These are phyloP conservation scores for Globisporangium cystogenes DNA, from an alignment of 352 stramenopile species.

Conservation along the genomic window DNA sequence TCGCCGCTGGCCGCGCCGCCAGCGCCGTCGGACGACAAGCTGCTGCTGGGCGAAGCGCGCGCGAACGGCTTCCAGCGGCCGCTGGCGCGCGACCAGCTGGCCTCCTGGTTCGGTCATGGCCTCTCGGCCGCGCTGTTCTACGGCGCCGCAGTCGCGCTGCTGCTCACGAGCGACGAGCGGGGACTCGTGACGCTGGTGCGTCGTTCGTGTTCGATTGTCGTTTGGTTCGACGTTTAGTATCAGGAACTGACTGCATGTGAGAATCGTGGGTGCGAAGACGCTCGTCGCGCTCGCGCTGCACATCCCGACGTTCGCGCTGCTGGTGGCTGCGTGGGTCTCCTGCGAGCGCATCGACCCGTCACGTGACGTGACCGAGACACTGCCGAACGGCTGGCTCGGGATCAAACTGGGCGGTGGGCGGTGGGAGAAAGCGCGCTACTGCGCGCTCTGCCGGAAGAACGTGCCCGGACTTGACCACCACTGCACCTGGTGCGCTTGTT, in stretches of 20 bases:
- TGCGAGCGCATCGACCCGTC: slow-evolving; percentile 70
- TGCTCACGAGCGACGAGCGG: slow-evolving; percentile 4
- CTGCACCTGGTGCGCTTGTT: slow-evolving; percentile 63
- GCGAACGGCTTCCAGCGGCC: slow-evolving; percentile 65
- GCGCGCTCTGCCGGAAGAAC: slow-evolving; percentile 68
- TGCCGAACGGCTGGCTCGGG: slow-evolving; percentile 60
- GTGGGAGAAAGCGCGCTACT: slow-evolving; percentile 83
- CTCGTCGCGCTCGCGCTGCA: slow-evolving; percentile 48
- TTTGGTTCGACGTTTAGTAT: slow-evolving; percentile 2
- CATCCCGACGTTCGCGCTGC: slow-evolving; percentile 34
- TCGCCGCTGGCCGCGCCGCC: neutral
- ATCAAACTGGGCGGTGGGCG: slow-evolving; percentile 54
- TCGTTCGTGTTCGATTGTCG: too few relatives aligned
- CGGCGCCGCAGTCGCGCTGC: slow-evolving; percentile 25
- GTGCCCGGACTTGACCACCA: slow-evolving; percentile 82
- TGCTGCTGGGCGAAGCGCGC: slow-evolving; percentile 35
- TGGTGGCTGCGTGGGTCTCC: slow-evolving; percentile 60
- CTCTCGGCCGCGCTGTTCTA: slow-evolving; percentile 65
- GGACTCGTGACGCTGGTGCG: slow-evolving; percentile 13
- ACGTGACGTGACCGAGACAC: slow-evolving; percentile 23
- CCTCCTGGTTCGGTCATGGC: slow-evolving; percentile 64
- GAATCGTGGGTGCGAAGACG: slow-evolving; percentile 26
- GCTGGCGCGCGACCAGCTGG: slow-evolving; percentile 73
- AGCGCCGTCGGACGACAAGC: slow-evolving; percentile 6
- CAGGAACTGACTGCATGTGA: slow-evolving; percentile 6